phyloP scores from a whole-genome alignment of 192 early-diverging fungal species.

The Coemansia sp. region DNA sequence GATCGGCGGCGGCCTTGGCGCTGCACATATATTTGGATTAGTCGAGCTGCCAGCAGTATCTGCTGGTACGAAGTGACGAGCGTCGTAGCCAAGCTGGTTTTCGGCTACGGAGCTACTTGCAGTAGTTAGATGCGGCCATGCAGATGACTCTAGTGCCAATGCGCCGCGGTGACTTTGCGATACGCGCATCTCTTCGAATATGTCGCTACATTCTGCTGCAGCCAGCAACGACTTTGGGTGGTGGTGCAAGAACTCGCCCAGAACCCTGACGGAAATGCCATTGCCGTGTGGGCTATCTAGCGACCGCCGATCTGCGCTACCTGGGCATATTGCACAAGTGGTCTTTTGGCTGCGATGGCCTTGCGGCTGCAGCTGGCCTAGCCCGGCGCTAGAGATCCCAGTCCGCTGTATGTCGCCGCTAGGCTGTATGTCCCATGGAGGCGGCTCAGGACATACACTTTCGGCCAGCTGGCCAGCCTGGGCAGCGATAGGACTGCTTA shows the following conservation, averaged over 20 bases:
- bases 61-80: not conserved
- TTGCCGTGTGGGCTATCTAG: slow-evolving; percentile 8
- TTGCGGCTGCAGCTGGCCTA: not conserved
- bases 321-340: too few relatives aligned
- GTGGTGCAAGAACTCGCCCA: slow-evolving; percentile 39
- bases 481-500: not conserved
- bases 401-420: not conserved
- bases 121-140: not conserved
- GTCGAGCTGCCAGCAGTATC: not conserved
- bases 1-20: not conserved
- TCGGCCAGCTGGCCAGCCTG: not conserved
- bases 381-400: not conserved
- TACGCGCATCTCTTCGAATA: slow-evolving; percentile 20
- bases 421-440: not conserved
- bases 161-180: not conserved
- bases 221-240: slow-evolving; percentile 55
- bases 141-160: not conserved
- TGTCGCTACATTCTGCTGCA: slow-evolving; percentile 48
- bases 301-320: slow-evolving; percentile 20
- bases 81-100: not conserved
- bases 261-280: slow-evolving; percentile 19
- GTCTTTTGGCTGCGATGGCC: not conserved
- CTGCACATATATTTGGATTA: not conserved
- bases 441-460: not conserved
- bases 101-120: not conserved